Conservation (phyloP, 2,329 filamentous ascomycete species). For the Geosmithia flava region DNA sequence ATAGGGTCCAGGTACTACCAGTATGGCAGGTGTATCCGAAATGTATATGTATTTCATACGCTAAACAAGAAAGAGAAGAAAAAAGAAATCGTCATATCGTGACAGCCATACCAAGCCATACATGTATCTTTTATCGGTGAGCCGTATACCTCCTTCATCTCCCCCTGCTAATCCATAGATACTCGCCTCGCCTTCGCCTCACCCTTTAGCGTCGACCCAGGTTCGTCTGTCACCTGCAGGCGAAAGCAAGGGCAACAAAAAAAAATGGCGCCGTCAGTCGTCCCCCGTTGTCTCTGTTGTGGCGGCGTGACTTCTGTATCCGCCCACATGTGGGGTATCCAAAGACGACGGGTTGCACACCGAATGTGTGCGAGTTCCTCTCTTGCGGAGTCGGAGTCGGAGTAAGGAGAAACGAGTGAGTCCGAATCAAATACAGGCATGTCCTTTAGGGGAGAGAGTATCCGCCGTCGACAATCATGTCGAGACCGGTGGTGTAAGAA, state of each 20-base stretch:
- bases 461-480: slow-evolving; percentile 66
- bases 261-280: too few relatives aligned
- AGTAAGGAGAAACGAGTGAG: too few relatives aligned
- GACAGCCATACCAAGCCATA: neutral
- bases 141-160: neutral
- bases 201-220: too few relatives aligned
- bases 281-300: neutral
- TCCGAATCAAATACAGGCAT: too few relatives aligned
- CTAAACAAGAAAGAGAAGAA: neutral
- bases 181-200: too few relatives aligned
- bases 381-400: neutral
- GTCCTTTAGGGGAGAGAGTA: slow-evolving; percentile 40
- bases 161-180: too few relatives aligned
- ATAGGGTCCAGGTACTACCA: too few relatives aligned
- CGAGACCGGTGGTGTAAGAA: slow-evolving; percentile 68
- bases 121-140: neutral
- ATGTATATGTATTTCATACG: neutral
- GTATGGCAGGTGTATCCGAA: too few relatives aligned
- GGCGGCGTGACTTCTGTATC: neutral
- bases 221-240: too few relatives aligned
- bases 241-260: too few relatives aligned
- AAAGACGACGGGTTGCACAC: neutral
- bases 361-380: neutral
- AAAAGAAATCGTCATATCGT: too few relatives aligned
- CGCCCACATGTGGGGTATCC: neutral